Evolutionary conservation across 768 basidiomycete genomes (phyloP).

Genomic region (Rhodocollybia butyracea): DNA sequence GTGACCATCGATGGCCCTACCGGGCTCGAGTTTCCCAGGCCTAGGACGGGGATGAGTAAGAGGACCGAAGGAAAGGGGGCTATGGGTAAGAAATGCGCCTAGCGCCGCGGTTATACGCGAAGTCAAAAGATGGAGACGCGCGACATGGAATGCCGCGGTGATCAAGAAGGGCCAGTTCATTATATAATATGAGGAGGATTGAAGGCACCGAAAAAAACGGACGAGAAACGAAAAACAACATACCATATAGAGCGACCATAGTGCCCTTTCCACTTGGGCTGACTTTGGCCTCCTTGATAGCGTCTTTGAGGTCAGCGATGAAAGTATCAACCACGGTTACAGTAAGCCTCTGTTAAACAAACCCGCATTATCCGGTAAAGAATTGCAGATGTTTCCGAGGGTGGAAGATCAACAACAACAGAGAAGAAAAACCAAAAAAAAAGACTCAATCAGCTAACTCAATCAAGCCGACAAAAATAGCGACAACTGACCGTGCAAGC

Average conservation of each 20-base stretch:
- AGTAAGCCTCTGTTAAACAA: constrained; percentile 65
- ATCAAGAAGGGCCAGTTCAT: no score
- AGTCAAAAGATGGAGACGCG: neutral
- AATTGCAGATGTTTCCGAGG: constrained; percentile 6
- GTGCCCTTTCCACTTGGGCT: constrained; percentile 70
- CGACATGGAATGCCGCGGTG: no score
- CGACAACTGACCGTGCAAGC: constrained; percentile 76
- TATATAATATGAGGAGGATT: no score
- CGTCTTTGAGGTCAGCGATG: constrained; percentile 78
- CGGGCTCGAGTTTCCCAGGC: constrained; percentile 78
- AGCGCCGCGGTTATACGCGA: neutral
- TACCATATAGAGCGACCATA: constrained; percentile 92
- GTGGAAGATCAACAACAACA: constrained; percentile 3
- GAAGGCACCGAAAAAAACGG: neutral
- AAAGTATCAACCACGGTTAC: constrained; percentile 72
- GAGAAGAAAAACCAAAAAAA: neutral
- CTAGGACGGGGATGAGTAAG: no score
- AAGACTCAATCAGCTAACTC: neutral
- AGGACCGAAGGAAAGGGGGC: no score
- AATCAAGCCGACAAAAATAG: neutral
- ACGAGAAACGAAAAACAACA: constrained; percentile 7
- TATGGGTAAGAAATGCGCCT: neutral
- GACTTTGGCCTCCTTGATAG: constrained; percentile 67
- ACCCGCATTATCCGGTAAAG: neutral
- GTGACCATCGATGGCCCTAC: constrained; percentile 81